phyloP scores from a whole-genome alignment of 331 rosid species.

The Quercus lobata region DNA sequence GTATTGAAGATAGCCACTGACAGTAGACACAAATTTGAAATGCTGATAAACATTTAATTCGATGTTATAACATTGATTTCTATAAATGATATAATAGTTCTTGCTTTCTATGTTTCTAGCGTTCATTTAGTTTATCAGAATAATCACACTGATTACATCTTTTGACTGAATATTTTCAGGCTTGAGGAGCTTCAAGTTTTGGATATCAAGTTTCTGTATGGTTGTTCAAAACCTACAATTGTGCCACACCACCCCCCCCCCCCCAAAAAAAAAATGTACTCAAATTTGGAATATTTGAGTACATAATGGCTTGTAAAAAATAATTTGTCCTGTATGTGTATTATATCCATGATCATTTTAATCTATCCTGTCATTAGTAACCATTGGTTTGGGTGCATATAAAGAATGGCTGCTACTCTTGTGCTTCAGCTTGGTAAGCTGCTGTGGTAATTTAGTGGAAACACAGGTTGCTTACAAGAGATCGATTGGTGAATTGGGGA shows the following conservation, averaged over 20 bases:
- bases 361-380: no score
- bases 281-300: not conserved
- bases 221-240: constrained; percentile 93
- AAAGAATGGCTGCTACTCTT: no score
- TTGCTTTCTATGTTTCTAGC: not conserved
- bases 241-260: constrained; percentile 3
- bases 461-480: no score
- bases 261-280: no score
- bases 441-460: no score
- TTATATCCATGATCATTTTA: no score
- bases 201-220: constrained; percentile 94
- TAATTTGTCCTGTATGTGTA: no score
- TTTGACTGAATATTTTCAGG: constrained; percentile 52
- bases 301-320: no score
- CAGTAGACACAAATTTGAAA: not conserved
- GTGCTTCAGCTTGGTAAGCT: no score
- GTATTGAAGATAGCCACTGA: not conserved
- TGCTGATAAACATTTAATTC: not conserved
- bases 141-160: not conserved
- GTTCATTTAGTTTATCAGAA: not conserved
- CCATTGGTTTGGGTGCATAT: no score
- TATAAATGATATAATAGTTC: not conserved
- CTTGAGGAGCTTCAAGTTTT: constrained; percentile 99
- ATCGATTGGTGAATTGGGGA: no score
- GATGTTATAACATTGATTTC: not conserved